A percentile compares a stretch with the other conserved stretches of the same genome.
Evolutionary conservation across 2,329 filamentous ascomycete genomes (phyloP).

Genomic region (Capronia epimyces): DNA sequence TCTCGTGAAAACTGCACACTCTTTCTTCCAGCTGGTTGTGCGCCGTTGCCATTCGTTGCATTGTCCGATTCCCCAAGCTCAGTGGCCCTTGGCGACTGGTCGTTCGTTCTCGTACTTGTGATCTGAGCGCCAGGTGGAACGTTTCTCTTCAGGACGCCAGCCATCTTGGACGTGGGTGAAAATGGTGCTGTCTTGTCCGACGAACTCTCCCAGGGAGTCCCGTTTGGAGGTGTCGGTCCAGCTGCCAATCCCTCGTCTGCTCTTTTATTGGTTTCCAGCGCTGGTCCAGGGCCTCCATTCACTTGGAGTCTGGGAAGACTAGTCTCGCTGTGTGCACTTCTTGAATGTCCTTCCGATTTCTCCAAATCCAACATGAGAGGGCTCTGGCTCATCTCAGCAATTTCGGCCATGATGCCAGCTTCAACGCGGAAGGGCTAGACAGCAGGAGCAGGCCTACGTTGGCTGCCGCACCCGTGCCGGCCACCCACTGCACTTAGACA

Average conservation of each 20-base stretch:
- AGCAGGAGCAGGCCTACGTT: conserved; percentile 4
- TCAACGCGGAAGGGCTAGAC: not conserved
- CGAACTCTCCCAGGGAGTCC: conserved; percentile 11
- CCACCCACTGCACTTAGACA: conserved; percentile 1
- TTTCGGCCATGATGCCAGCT: conserved; percentile 13
- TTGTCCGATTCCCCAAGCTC: conserved; percentile 13
- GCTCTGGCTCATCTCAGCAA: conserved; percentile 5
- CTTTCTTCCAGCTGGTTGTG: conserved; percentile 21
- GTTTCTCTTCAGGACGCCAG: conserved; percentile 14
- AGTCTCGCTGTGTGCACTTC: conserved; percentile 1
- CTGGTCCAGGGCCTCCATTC: conserved; percentile 20
- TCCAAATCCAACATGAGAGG: not conserved
- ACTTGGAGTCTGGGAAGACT: conserved; percentile 6
- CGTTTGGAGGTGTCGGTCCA: conserved; percentile 3
- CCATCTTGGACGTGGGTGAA: conserved; percentile 8
- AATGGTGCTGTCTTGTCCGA: conserved; percentile 14
- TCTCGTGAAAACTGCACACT: conserved; percentile 72
- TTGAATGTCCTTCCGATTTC: not conserved
- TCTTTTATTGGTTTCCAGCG: conserved; percentile 9
- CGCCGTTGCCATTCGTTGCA: conserved; percentile 12
- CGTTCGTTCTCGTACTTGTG: conserved; percentile 6
- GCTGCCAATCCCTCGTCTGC: not conserved
- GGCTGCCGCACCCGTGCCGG: not conserved
- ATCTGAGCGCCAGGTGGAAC: conserved; percentile 6
- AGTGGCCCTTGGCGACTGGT: conserved; percentile 7